A percentile compares a stretch with the other conserved stretches of the same genome.
Evolutionary conservation across 1,284 basidiomycete species (phyloP).

Genomic region (Puccinia horiana): DNA sequence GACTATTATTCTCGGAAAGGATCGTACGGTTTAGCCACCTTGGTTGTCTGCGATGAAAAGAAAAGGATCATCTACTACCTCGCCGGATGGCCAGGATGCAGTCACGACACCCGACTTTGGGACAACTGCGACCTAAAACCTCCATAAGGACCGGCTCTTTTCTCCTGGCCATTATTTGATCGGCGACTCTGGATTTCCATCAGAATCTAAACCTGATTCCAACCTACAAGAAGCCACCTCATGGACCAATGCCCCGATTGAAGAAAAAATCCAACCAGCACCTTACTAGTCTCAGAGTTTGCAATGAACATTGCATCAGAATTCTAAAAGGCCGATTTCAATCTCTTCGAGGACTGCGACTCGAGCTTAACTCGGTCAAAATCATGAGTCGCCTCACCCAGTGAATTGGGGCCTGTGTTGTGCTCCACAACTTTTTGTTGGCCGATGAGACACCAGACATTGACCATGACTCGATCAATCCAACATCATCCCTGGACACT

Average conservation of each 20-base stretch:
- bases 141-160: background rate
- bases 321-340: background rate
- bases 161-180: background rate
- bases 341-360: background rate
- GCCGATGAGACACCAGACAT: too few relatives aligned
- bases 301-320: slow-evolving; percentile 2
- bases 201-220: background rate
- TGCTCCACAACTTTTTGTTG: too few relatives aligned
- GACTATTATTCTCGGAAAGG: slow-evolving; percentile 5
- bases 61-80: background rate
- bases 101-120: background rate
- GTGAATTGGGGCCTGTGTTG: background rate
- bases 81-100: background rate
- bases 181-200: background rate
- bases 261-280: background rate
- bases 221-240: background rate
- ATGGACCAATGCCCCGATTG: background rate
- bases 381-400: background rate
- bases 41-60: background rate
- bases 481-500: too few relatives aligned
- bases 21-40: background rate
- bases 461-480: background rate
- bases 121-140: background rate
- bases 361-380: background rate
- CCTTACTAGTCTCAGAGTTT: background rate